Conservation (phyloP, 768 basidiomycete species). For the Boletus fagicola region DNA sequence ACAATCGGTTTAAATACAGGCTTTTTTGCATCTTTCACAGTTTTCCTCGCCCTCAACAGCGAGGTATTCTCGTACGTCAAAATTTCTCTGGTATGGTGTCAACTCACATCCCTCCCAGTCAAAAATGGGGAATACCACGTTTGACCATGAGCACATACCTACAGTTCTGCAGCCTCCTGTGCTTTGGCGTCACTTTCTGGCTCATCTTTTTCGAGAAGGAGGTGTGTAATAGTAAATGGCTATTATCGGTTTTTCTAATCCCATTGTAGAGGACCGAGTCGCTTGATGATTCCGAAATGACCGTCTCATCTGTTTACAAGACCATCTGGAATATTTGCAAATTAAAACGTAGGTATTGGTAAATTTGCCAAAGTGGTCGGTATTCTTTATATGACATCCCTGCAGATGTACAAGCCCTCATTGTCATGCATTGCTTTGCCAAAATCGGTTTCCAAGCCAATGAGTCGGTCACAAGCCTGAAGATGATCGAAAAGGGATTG, state of each 20-base stretch:
- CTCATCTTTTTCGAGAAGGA: slow-evolving; percentile 86
- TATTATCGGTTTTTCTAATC: background rate
- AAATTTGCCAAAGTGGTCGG: background rate
- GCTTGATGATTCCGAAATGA: slow-evolving; percentile 79
- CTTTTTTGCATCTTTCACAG: slow-evolving; percentile 94
- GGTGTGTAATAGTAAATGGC: slow-evolving; percentile 38
- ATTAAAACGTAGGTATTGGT: slow-evolving; percentile 65
- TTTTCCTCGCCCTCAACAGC: slow-evolving; percentile 95
- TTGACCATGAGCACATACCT: slow-evolving; percentile 77
- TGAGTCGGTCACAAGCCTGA: slow-evolving; percentile 86
- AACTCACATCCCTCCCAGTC: slow-evolving; percentile 37
- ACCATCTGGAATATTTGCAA: slow-evolving; percentile 95
- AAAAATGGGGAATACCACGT: slow-evolving; percentile 74
- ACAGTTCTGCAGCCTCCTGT: slow-evolving; percentile 80
- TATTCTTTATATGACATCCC: background rate
- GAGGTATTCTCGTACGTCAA: slow-evolving; percentile 76
- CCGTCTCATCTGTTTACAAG: slow-evolving; percentile 84
- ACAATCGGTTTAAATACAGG: slow-evolving; percentile 96
- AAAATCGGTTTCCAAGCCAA: slow-evolving; percentile 95
- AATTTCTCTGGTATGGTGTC: background rate
- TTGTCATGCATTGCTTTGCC: slow-evolving; percentile 82
- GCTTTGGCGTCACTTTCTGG: slow-evolving; percentile 85
- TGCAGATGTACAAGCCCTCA: slow-evolving; percentile 85
- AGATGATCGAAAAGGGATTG: slow-evolving; percentile 96
- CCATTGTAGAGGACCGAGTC: slow-evolving; percentile 66